Evolutionary conservation across 805 yeast genomes (phyloP), one percentile per base, ranked within the genome.

Genomic region (Ogataea thermomethanolica): DNA sequence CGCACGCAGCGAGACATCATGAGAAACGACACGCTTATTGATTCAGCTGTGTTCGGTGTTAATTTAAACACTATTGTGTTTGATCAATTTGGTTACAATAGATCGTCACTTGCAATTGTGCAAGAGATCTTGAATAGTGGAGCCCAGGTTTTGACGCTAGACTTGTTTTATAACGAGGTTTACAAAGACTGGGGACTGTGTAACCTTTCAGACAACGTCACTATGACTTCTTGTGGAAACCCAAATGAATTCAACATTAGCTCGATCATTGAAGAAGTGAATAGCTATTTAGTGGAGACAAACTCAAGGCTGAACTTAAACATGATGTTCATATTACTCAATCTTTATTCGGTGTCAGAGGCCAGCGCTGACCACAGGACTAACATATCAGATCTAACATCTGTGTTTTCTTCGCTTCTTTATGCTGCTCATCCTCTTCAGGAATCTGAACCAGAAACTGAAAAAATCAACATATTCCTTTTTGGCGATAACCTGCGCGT

Each of bases 181-280:
- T 59, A 67, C 3, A 36, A 43, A 8, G 63, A 59, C 41, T 79
- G 84, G 77, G 81, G 78, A 48, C 55, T 79, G 3, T 79, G 85
- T 48, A 82, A 84, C 0, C 68, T 67, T 2, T 22, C 29, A 5
- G 1, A 67, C 70, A 67, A 6, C 30, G 6, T 11, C n/a, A 12
- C 39, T 22, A 5, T 23, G n/a, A 10, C 10, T 7, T 31, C 29
- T 25, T 57, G 62, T 38, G 51, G 36, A 3, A 11, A 29, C 23
- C 37, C 46, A 7, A 9, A 37, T 2, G 29, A 14, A 1, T 56
- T 56, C 40, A 59, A 56, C 27, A 24, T 60, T 3, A 27, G 55
- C 0, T 39, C 54, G 3, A 43, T 74, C 1, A 37, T 67, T 1
- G 10, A 35, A 0, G 48, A 54, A 0, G 30, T 79, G 1, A 40